These are phyloP conservation scores for Schizosaccharomyces pombe DNA, from an alignment of 805 yeast species.

Conservation along the genomic window DNA sequence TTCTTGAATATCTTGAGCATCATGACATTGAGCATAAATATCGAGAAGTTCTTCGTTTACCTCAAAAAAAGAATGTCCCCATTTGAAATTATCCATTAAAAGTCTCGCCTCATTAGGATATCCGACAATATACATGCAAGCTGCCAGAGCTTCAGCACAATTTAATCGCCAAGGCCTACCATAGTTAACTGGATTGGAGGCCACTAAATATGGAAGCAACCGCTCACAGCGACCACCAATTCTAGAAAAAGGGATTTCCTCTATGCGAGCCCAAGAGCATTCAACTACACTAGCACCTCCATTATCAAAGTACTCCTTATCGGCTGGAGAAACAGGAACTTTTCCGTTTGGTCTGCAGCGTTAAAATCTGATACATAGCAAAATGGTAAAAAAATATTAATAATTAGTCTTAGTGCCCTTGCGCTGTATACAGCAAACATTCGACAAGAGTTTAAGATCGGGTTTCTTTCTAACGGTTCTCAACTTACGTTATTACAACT, in stretches of 20 bases:
- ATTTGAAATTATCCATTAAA: constrained; percentile 56
- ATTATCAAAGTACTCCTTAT: constrained; percentile 47
- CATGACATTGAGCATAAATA: constrained; percentile 57
- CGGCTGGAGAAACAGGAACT: constrained; percentile 73
- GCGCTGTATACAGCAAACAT: too few species aligned
- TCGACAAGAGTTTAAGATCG: too few species aligned
- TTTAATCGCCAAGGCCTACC: constrained; percentile 89
- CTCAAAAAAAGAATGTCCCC: constrained; percentile 77
- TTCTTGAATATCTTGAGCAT: constrained; percentile 41
- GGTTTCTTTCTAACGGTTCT: neutral
- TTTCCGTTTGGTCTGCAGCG: constrained; percentile 49
- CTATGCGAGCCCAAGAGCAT: constrained; percentile 95
- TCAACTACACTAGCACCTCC: constrained; percentile 94
- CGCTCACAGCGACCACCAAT: constrained; percentile 83
- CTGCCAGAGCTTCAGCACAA: constrained; percentile 94
- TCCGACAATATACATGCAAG: constrained; percentile 86
- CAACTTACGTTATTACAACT: constrained; percentile 42
- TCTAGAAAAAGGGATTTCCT: constrained; percentile 80
- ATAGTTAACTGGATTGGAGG: constrained; percentile 91
- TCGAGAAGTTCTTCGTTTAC: constrained; percentile 59
- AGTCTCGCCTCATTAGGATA: constrained; percentile 69
- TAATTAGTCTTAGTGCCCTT: neutral
- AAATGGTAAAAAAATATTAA: neutral
- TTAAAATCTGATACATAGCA: neutral
- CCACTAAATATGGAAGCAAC: constrained; percentile 70